These are phyloP conservation scores for Hypoxylon lienhwacheense DNA, from an alignment of 495 filamentous ascomycete genomes.

Conservation along the genomic window DNA sequence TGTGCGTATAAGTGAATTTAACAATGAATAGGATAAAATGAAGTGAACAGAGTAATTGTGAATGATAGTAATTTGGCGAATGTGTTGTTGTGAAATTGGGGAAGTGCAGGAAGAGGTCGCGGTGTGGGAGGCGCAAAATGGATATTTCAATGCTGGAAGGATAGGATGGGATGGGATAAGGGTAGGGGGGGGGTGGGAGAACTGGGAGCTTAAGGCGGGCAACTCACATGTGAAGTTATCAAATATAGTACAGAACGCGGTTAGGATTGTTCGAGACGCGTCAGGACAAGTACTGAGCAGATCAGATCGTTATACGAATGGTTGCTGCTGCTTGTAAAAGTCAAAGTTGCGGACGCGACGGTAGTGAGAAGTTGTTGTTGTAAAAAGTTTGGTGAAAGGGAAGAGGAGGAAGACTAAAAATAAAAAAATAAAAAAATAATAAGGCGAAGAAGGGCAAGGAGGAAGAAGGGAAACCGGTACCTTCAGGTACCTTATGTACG, in stretches of 20 bases:
- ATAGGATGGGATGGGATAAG: too few relatives aligned
- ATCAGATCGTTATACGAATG: conserved; percentile 15
- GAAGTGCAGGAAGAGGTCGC: conserved; percentile 38
- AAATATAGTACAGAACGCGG: conserved; percentile 21
- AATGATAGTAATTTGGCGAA: conserved; percentile 28
- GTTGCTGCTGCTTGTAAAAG: conserved; percentile 31
- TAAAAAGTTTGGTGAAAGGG: conserved; percentile 39
- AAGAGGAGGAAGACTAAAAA: conserved; percentile 41
- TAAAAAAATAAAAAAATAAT: conserved; percentile 43
- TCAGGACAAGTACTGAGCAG: conserved; percentile 14
- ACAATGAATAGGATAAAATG: conserved; percentile 1
- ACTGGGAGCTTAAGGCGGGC: conserved; percentile 23
- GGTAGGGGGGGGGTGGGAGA: conserved; percentile 34
- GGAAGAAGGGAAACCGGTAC: conserved; percentile 46
- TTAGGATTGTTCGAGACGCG: conserved; percentile 27
- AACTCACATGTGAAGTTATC: conserved; percentile 38
- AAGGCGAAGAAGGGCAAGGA: conserved; percentile 32
- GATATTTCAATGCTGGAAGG: conserved; percentile 13
- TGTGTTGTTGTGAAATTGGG: conserved; percentile 43
- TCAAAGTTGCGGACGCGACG: conserved; percentile 22
- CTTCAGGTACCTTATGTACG: conserved; percentile 37
- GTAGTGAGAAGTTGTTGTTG: conserved; percentile 30
- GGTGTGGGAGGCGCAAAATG: conserved; percentile 36
- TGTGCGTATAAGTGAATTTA: conserved; percentile 18
- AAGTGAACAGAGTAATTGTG: conserved; percentile 28